A percentile compares a stretch with the other conserved stretches of the same genome.
Evolutionary conservation across 257 asterid species (phyloP).

Genomic region (Penstemon davidsonii): DNA sequence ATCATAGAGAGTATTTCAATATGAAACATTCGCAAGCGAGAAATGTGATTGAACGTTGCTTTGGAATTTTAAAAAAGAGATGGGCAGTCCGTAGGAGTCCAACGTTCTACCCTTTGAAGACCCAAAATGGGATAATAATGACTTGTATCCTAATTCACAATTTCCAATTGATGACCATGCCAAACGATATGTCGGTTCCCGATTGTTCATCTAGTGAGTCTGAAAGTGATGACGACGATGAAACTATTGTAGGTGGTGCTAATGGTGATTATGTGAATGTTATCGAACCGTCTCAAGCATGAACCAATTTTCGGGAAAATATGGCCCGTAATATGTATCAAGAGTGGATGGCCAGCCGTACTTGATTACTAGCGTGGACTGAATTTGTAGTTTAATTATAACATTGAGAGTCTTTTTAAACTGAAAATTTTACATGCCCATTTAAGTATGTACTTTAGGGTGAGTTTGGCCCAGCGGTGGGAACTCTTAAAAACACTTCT

Average conservation of each 20-base stretch:
- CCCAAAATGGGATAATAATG: not conserved
- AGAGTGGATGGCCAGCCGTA: not conserved
- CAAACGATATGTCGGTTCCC: not conserved
- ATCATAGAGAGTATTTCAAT: not conserved
- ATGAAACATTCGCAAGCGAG: conserved; percentile 4
- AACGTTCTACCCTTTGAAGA: not conserved
- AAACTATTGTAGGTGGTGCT: too few relatives aligned
- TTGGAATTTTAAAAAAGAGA: not conserved
- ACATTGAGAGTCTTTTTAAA: too few relatives aligned
- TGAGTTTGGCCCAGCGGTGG: too few relatives aligned
- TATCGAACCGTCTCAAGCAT: not conserved
- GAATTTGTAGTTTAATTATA: too few relatives aligned
- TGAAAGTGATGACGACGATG: conserved; percentile 8
- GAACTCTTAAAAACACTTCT: too few relatives aligned
- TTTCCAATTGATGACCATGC: not conserved
- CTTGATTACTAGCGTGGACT: too few relatives aligned
- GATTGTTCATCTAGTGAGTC: too few relatives aligned
- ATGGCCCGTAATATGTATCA: not conserved
- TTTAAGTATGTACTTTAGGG: too few relatives aligned
- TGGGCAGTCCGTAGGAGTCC: not conserved
- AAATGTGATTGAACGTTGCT: not conserved
- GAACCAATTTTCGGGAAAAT: not conserved
- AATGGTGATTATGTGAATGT: not conserved
- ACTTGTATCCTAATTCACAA: not conserved
- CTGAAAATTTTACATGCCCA: too few relatives aligned